Base-by-base conservation (phyloP, 148 eudicot genomes). In the Silene latifolia region DNA sequence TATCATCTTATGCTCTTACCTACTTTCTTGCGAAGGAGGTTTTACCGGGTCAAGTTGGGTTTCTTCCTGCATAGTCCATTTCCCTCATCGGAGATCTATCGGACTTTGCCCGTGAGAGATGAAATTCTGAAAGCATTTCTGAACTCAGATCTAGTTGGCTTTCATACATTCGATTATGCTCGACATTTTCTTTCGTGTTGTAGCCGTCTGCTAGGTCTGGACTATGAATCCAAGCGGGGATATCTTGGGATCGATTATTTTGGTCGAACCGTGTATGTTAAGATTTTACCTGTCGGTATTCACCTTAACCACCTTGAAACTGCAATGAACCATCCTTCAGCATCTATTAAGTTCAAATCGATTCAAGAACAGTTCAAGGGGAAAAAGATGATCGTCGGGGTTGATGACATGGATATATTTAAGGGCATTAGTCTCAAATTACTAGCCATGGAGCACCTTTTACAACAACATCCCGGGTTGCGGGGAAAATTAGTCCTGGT, bases 401-500 rank as follows among this genome's bases (percentile, higher is more conserved):
- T 90, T 53, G 96, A 90, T 76, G 96, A 90, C 76, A 90, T 90
- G 96, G 96, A 90, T 71, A 87, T 90, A 61, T 90, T 90, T 24
- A 90, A 90, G 59, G 96, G 96, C 61, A 82, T 90, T 10, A 90
- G 96, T 69, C 83, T 90, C 61, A 90, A 90, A 73, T 61, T 90
- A 60, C 76, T 88, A 44, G 96, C 92, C 3, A 69, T 89, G 64
- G 96, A 90, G 71, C 82, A 84, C 14, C 87, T 88, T 23, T 29
- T 90, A 77, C 65, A 72, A 20, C 82, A 83, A 73, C 71, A 84
- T 61, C 79, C 76, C 15, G 54, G 69, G 0, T 73, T 83, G 56
- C 80, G 63, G 15, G 88, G 88, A 6, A 83, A 84, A 27, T 29
- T 90, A 2, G 90, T 90, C 27, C 60, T 90, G 47, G 80, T 90